These are phyloP conservation scores for Priceomyces haplophilus DNA, from an alignment of 805 yeast species.

Conservation along the genomic window DNA sequence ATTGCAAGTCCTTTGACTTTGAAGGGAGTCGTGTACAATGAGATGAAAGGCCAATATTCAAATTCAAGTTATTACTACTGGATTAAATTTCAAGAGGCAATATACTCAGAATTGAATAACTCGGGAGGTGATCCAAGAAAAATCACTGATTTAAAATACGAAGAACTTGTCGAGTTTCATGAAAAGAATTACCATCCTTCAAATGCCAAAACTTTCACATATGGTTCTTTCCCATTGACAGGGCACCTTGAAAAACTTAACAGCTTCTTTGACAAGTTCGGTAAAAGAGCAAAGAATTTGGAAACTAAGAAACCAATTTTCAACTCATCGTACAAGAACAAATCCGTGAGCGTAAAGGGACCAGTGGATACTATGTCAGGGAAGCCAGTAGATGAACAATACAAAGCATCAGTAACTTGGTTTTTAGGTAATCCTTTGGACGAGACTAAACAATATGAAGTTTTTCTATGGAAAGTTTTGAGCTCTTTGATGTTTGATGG, in stretches of 20 bases:
- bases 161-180: constrained; percentile 78
- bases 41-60: constrained; percentile 96
- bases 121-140: constrained; percentile 91
- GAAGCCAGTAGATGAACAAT: constrained; percentile 68
- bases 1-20: constrained; percentile 59
- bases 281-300: constrained; percentile 37
- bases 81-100: constrained; percentile 75
- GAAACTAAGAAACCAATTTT: constrained; percentile 48
- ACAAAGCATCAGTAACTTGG: constrained; percentile 87
- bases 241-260: constrained; percentile 59
- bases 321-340: constrained; percentile 21
- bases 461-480: constrained; percentile 69
- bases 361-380: constrained; percentile 62
- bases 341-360: constrained; percentile 45
- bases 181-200: constrained; percentile 79
- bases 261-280: constrained; percentile 49
- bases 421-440: constrained; percentile 66
- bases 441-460: constrained; percentile 52
- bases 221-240: constrained; percentile 70
- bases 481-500: constrained; percentile 79
- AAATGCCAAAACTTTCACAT: constrained; percentile 81
- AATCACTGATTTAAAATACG: constrained; percentile 72
- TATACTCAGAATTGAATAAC: constrained; percentile 81
- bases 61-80: constrained; percentile 83
- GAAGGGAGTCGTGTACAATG: constrained; percentile 96